Evolutionary conservation across 768 basidiomycete species (phyloP).

Genomic region (Leccinum incarnatum): DNA sequence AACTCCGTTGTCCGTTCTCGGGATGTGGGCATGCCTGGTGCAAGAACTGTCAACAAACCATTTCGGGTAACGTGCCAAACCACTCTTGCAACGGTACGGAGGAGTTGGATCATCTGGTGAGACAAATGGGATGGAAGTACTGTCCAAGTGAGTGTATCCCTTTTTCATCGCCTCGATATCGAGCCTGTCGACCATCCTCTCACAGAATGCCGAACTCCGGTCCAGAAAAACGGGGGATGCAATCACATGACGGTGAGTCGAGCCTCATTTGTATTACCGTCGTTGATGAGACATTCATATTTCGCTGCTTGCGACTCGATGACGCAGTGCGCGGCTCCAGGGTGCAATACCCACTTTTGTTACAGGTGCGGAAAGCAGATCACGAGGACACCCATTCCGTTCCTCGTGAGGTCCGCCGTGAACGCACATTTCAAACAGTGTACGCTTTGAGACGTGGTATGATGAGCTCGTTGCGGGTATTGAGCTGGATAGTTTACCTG

Average conservation of each 20-base stretch:
- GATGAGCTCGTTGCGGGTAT: neutral
- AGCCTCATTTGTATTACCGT: neutral
- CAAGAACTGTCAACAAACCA: conserved; percentile 49
- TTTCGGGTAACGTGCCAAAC: conserved; percentile 30
- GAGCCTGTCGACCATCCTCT: neutral
- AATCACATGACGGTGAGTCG: conserved; percentile 57
- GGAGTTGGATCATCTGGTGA: conserved; percentile 51
- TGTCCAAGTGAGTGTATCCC: conserved; percentile 47
- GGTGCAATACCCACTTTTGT: conserved; percentile 57
- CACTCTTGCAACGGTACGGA: conserved; percentile 58
- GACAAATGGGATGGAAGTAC: conserved; percentile 54
- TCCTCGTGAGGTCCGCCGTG: conserved; percentile 33
- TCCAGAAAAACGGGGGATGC: conserved; percentile 53
- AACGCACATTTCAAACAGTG: conserved; percentile 36
- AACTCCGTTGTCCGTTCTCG: conserved; percentile 49
- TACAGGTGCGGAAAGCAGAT: conserved; percentile 50
- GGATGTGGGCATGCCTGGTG: conserved; percentile 58
- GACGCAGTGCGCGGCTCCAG: conserved; percentile 48
- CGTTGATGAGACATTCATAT: neutral
- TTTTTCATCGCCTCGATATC: neutral
- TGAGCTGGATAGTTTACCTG: neutral
- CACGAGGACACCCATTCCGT: conserved; percentile 33
- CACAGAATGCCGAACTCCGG: conserved; percentile 43
- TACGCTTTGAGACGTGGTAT: conserved; percentile 9
- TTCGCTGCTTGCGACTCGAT: neutral